Evolutionary conservation across 192 early-diverging fungal species (phyloP).

Genomic region (Tieghemiomyces parasiticus): DNA sequence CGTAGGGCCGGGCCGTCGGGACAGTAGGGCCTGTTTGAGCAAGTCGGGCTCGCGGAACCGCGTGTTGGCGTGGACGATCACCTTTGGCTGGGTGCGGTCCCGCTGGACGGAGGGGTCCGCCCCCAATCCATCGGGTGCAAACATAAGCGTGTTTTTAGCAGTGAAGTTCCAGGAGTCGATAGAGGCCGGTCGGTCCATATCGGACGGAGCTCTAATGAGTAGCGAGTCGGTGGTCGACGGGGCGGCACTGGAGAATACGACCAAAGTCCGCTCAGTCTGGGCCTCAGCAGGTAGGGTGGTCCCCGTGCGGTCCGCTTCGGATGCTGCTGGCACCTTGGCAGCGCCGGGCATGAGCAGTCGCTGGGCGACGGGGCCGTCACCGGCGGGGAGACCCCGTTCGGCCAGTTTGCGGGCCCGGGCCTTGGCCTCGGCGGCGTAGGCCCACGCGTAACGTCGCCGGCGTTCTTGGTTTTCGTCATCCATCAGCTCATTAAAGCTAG

Average conservation of each 20-base stretch:
- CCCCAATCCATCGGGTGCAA: not conserved
- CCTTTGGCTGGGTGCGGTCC: not conserved
- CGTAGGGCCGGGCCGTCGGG: not conserved
- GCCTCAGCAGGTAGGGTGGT: no score
- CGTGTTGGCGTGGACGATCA: constrained; percentile 9
- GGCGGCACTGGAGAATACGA: no score
- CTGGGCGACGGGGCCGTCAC: no score
- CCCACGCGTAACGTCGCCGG: not conserved
- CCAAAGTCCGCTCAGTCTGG: no score
- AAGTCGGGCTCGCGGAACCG: constrained; percentile 4
- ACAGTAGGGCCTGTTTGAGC: not conserved
- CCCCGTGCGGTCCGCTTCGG: no score
- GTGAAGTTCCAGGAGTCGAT: constrained; percentile 1
- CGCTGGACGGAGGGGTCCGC: not conserved
- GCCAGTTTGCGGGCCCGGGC: not conserved
- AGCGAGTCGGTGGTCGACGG: no score
- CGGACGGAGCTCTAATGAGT: no score
- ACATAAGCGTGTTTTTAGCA: constrained; percentile 1
- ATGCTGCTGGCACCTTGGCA: no score
- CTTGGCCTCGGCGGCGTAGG: constrained; percentile 1
- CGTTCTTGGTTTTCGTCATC: not conserved
- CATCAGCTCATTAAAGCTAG: not conserved
- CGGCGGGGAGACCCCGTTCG: no score
- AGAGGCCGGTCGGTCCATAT: not conserved
- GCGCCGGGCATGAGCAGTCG: no score